Percentiles rank a stretch among this genome's conserved stretches.
Conservation (phyloP, 495 filamentous ascomycete genomes). For the Penicillium malachiteum region DNA sequence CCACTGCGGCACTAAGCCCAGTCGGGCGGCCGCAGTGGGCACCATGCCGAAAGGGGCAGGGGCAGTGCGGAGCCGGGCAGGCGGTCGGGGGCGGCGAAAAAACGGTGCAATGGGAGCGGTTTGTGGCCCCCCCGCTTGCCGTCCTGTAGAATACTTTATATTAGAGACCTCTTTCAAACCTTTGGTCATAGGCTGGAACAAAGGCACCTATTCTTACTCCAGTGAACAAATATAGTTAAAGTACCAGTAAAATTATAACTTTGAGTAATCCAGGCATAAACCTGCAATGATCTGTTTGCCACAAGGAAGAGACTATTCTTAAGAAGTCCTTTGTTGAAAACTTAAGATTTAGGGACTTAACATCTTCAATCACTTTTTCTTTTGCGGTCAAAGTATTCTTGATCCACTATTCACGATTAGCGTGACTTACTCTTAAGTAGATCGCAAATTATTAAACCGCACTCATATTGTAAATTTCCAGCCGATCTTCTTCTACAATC, state of each 20-base stretch:
- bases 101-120: no score
- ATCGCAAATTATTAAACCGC: neutral
- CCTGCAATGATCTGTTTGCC: conserved; percentile 9
- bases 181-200: conserved; percentile 17
- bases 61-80: no score
- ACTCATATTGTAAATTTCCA: conserved; percentile 15
- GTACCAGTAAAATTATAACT: conserved; percentile 16
- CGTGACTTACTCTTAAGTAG: neutral
- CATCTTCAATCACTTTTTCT: conserved; percentile 11
- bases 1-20: no score
- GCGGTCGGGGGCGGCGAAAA: no score
- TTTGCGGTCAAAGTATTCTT: conserved; percentile 18
- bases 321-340: conserved; percentile 22
- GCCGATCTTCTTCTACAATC: conserved; percentile 16
- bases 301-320: conserved; percentile 17
- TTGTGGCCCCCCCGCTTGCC: no score
- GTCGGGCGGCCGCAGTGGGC: no score
- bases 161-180: conserved; percentile 11
- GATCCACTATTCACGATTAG: conserved; percentile 18
- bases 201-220: conserved; percentile 23
- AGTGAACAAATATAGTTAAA: conserved; percentile 26
- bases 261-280: conserved; percentile 23
- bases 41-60: no score
- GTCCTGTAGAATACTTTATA: no score
- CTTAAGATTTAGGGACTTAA: conserved; percentile 17